Conservation (phyloP, 352 stramenopile genomes). For the Hyaloperonospora brassicae region DNA sequence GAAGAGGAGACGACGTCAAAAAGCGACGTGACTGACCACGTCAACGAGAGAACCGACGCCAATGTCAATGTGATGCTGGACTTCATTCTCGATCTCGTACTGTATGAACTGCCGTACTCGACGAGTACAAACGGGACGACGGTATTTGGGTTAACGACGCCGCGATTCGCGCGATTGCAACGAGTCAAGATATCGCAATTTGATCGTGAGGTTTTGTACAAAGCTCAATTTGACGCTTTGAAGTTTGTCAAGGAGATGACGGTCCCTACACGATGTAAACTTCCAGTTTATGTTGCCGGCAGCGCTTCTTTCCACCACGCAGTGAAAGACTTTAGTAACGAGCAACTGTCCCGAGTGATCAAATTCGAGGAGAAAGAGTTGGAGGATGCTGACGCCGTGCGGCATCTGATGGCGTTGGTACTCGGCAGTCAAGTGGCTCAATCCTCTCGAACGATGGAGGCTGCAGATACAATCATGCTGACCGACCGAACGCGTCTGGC, state of each 20-base stretch:
- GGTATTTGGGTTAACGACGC: constrained; percentile 35
- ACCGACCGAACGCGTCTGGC: constrained; percentile 42
- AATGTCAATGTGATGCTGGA: constrained; percentile 51
- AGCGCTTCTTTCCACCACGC: constrained; percentile 56
- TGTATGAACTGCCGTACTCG: constrained; percentile 34
- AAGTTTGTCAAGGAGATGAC: constrained; percentile 56
- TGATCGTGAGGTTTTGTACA: constrained; percentile 44
- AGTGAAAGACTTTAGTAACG: constrained; percentile 60
- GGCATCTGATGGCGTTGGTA: constrained; percentile 39
- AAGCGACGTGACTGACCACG: constrained; percentile 4
- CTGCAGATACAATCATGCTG: constrained; percentile 32
- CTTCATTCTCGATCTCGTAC: constrained; percentile 62
- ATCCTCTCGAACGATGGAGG: constrained; percentile 29
- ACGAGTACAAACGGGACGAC: constrained; percentile 4
- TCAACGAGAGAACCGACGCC: constrained; percentile 4
- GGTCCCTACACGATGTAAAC: constrained; percentile 29
- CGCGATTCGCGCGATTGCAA: constrained; percentile 44
- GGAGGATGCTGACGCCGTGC: constrained; percentile 33
- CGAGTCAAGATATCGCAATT: constrained; percentile 37
- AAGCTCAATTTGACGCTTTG: constrained; percentile 46
- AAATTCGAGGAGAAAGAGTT: constrained; percentile 52
- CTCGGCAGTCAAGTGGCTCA: constrained; percentile 57
- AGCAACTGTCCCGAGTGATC: constrained; percentile 48
- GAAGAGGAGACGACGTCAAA: not conserved
- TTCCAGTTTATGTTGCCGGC: constrained; percentile 47